A percentile compares a stretch with the other conserved stretches of the same genome.
Evolutionary conservation across 768 basidiomycete species (phyloP).

Genomic region (Mycena sanguinolenta): DNA sequence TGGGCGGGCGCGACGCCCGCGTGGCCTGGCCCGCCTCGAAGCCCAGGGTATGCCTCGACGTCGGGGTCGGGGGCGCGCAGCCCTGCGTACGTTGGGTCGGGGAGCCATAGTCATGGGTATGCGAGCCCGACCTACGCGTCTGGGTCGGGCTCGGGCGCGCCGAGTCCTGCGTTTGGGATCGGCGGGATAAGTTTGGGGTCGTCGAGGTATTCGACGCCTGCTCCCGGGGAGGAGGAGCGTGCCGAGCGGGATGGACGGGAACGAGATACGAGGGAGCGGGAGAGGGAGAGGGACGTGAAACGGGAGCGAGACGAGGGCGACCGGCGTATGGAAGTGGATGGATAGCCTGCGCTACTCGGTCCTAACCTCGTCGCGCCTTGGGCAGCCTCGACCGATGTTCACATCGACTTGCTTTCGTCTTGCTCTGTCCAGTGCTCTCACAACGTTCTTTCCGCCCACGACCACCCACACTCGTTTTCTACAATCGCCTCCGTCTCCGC

Average conservation of each 20-base stretch:
- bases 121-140: no score
- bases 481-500: no score
- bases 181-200: conserved; percentile 45
- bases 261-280: not conserved
- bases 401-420: not conserved
- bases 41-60: not conserved
- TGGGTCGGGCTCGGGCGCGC: not conserved
- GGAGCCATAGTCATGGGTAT: not conserved
- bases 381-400: no score
- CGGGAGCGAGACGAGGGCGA: conserved; percentile 30
- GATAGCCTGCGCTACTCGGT: conserved; percentile 8
- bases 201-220: conserved; percentile 43
- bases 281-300: conserved; percentile 20
- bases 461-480: not conserved
- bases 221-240: conserved; percentile 36
- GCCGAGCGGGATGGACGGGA: not conserved
- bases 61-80: not conserved
- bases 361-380: not conserved
- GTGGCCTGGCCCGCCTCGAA: not conserved
- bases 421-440: not conserved
- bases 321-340: conserved; percentile 46
- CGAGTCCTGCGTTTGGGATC: conserved; percentile 40
- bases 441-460: not conserved
- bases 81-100: not conserved
- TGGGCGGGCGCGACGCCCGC: conserved; percentile 21